phyloP scores from a whole-genome alignment of 805 yeast species.

The Kuraishia floccosa region DNA sequence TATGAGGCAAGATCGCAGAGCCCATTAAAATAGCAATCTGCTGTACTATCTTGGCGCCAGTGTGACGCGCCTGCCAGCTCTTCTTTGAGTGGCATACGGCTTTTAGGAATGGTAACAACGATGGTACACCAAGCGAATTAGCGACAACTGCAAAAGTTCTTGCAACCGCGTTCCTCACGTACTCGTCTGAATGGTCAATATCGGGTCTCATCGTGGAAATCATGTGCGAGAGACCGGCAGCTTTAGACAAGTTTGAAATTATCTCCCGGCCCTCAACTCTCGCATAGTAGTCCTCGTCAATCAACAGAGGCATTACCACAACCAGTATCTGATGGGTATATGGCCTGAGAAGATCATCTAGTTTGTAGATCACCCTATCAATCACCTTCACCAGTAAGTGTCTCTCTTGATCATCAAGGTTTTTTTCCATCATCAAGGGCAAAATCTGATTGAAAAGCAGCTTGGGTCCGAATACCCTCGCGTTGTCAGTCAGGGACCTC shows the following conservation, averaged over 20 bases:
- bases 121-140: constrained; percentile 61
- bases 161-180: constrained; percentile 64
- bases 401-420: constrained; percentile 72
- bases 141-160: constrained; percentile 80
- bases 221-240: constrained; percentile 75
- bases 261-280: constrained; percentile 74
- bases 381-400: constrained; percentile 64
- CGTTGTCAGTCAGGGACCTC: constrained; percentile 52
- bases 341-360: constrained; percentile 60
- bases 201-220: constrained; percentile 74
- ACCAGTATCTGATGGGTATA: constrained; percentile 60
- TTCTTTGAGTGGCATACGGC: constrained; percentile 72
- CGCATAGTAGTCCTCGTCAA: constrained; percentile 70
- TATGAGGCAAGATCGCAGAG: constrained; percentile 62
- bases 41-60: constrained; percentile 70
- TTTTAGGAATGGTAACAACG: constrained; percentile 65
- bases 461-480: constrained; percentile 58
- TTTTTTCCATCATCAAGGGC: constrained; percentile 60
- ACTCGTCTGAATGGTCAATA: constrained; percentile 74
- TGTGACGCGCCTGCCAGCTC: constrained; percentile 74
- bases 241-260: constrained; percentile 60
- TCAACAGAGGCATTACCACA: constrained; percentile 68
- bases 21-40: constrained; percentile 64
- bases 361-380: constrained; percentile 53
- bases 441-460: constrained; percentile 58